phyloP scores from a whole-genome alignment of 2,329 filamentous ascomycete genomes.

The Phialophora expanda region DNA sequence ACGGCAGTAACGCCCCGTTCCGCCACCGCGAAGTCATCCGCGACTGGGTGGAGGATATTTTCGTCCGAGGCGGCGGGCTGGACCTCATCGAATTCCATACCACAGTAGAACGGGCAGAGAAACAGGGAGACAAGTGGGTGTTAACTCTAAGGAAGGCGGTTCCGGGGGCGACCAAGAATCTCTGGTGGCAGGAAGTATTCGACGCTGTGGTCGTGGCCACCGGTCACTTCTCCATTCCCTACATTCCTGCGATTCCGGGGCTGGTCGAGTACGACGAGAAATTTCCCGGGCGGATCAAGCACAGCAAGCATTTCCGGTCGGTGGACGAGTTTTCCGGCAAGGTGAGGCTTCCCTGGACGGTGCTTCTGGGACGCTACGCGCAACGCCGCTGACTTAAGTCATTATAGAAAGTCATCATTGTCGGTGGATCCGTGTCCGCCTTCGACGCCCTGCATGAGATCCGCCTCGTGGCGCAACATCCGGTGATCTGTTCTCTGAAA shows the following conservation, averaged over 20 bases:
- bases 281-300: constrained; percentile 49
- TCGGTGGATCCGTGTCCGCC: background rate
- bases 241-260: constrained; percentile 51
- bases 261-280: constrained; percentile 48
- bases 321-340: constrained; percentile 49
- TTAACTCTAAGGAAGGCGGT: constrained; percentile 37
- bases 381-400: background rate
- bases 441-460: constrained; percentile 33
- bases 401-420: background rate
- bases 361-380: background rate
- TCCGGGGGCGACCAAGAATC: constrained; percentile 35
- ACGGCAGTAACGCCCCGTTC: constrained; percentile 66
- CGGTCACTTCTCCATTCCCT: constrained; percentile 51
- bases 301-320: constrained; percentile 50
- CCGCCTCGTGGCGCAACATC: constrained; percentile 37
- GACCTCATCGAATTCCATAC: constrained; percentile 47
- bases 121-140: background rate
- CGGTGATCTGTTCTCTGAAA: constrained; percentile 24
- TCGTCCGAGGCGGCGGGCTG: constrained; percentile 1
- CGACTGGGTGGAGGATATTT: constrained; percentile 23
- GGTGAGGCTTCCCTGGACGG: constrained; percentile 13
- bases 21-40: constrained; percentile 63
- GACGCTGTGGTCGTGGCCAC: constrained; percentile 52
- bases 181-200: constrained; percentile 50
- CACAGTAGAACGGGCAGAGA: constrained; percentile 40